Evolutionary conservation across 169 alveolate species (phyloP), one percentile per base, ranked within the genome.

Genomic region (Perkinsus olseni): DNA sequence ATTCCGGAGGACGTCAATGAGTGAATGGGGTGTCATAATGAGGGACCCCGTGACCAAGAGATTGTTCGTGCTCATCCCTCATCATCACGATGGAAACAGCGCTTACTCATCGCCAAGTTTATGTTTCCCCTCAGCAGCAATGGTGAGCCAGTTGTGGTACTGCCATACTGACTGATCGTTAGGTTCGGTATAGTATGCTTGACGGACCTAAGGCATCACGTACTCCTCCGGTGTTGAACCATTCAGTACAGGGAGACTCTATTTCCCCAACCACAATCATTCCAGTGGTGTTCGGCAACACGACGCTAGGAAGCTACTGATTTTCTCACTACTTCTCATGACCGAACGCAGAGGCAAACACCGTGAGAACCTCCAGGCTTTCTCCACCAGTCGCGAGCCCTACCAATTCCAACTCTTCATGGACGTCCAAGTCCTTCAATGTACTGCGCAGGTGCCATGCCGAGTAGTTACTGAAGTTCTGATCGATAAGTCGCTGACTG

Each of bases 91-190:
- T n/a, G n/a, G n/a, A n/a, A 24, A 28, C 82, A 21, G 10, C 31
- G 34, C 82, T 24, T 62, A 62, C 82, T 62, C 82, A 24, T 62
- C 82, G 82, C 82, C 82, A 62, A 3, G 34, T 62, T 28, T 62
- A 24, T 62, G 82, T 28, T 62, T 24, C 8, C 82, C 82, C 82
- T 6, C 17, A 28, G 82, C 82, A 4, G 82, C 82, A 6, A 62
- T 62, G 0, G 82, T 94, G 62, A 94, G 45, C 95, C 95, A 94
- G 20, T 48, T 48, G 39, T 94, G 93, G 31, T 94, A 94, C 48
- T 94, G 95, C 96, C 96, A 94, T n/a, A 94, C 82, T 34, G 95
- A 92, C 39, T 94, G 96, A 74, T 94, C 96, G 31, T 94, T 93
- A 13, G 96, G 96, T 38, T 94, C 96, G 20, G 96, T 94, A 45